Base-by-base conservation (phyloP, 768 basidiomycete genomes). In the Fibroporia radiculosa region DNA sequence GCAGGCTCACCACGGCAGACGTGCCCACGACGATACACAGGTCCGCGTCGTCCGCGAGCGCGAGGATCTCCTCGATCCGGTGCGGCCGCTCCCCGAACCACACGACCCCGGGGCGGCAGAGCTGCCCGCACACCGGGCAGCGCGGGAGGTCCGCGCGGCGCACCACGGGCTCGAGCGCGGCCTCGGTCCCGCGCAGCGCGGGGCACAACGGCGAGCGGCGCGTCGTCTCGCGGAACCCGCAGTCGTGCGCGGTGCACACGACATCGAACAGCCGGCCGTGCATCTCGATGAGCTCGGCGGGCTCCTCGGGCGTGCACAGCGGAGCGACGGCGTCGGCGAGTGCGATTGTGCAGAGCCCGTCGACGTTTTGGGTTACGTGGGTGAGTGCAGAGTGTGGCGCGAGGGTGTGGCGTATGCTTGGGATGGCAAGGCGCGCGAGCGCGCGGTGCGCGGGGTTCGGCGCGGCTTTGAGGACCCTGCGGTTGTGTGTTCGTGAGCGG, bases 231-330 rank as follows among this genome's bases (percentile, higher is more conserved):
- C 29, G n/a, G n/a, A n/a, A n/a, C 13, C 56, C 45, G 45, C 73
- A 64, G 12, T 56, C 51, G 51, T 80, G 80, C 18, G 61, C 59
- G 0, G 72, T 74, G 65, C 81, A 83, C 24, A 60, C 42, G 7
- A 76, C 66, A 51, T 80, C 75, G 55, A 77, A 72, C 3, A 82
- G 58, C 57, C n/a, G 10, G 1, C 79, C 80, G 50, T 82, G 81
- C 76, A 80, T 82, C 54, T 82, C 77, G 20, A 76, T 20, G 7
- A 47, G 47, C 29, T 31, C 25, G 27, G 36, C 16, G 4, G 34
- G 2, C 22, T 3, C 14, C 12, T 31, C 27, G 40, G 26, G 40
- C 19, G 4, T 16, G 23, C 39, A 20, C 24, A 32, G 25, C n/a
- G 10, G 23, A 6, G 33, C 20, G 11, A 40, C 42, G 56, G 50